Evolutionary conservation across 768 basidiomycete genomes (phyloP).

Genomic region (Boletus pseudo-olivaceus): DNA sequence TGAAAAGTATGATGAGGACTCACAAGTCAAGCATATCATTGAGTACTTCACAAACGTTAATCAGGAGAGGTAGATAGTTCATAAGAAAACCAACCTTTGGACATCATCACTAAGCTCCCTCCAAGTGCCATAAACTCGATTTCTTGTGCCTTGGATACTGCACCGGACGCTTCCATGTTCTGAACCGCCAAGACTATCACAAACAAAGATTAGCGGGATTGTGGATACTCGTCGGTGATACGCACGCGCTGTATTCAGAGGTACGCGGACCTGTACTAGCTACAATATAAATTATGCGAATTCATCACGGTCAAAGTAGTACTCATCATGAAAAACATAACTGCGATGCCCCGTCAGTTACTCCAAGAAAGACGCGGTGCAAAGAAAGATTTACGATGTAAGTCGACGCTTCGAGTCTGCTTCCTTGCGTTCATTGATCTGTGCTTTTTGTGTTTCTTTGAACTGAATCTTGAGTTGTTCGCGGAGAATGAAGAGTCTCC

Average conservation of each 20-base stretch:
- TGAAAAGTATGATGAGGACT: slow-evolving; percentile 21
- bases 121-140: slow-evolving; percentile 86
- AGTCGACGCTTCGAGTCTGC: slow-evolving; percentile 80
- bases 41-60: slow-evolving; percentile 44
- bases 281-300: slow-evolving; percentile 12
- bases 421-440: slow-evolving; percentile 69
- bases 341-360: slow-evolving; percentile 32
- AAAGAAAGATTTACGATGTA: slow-evolving; percentile 59
- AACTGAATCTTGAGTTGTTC: slow-evolving; percentile 76
- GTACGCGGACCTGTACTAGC: slow-evolving; percentile 68
- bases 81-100: slow-evolving; percentile 51
- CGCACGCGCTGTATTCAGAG: slow-evolving; percentile 68
- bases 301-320: slow-evolving; percentile 1
- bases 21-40: slow-evolving; percentile 83
- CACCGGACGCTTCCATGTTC: slow-evolving; percentile 81
- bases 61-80: background rate
- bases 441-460: slow-evolving; percentile 65
- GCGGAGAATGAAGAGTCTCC: slow-evolving; percentile 64
- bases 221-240: background rate
- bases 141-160: slow-evolving; percentile 69
- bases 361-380: slow-evolving; percentile 3
- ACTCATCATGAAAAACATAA: slow-evolving; percentile 78
- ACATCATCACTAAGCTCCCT: slow-evolving; percentile 85
- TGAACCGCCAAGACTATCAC: slow-evolving; percentile 73
- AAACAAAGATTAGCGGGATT: background rate